These are phyloP conservation scores for Metahyphopichia silvanorum DNA, from an alignment of 805 yeast species.

Conservation along the genomic window DNA sequence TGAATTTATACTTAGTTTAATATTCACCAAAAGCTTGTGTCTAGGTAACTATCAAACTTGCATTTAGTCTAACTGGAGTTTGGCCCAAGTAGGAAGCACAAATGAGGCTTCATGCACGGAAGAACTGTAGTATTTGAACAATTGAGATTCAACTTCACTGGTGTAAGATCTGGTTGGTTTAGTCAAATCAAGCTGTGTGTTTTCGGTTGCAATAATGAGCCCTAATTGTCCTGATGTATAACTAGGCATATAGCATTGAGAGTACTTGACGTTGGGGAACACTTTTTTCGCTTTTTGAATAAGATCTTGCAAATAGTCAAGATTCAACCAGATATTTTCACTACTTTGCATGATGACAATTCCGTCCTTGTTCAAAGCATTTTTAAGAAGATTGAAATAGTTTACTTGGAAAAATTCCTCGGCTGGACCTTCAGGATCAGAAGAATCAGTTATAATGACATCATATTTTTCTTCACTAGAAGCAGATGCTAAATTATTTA, in stretches of 20 bases:
- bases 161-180: conserved; percentile 50
- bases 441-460: conserved; percentile 85
- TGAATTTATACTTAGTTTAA: neutral
- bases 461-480: conserved; percentile 55
- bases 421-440: conserved; percentile 97
- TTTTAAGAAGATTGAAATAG: conserved; percentile 65
- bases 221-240: conserved; percentile 90
- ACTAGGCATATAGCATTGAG: conserved; percentile 82
- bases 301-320: conserved; percentile 48
- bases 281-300: conserved; percentile 49
- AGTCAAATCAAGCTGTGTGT: conserved; percentile 41
- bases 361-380: conserved; percentile 60
- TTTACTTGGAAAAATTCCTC: conserved; percentile 78
- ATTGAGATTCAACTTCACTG: conserved; percentile 42
- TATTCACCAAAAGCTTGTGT: neutral
- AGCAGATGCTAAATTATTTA: conserved; percentile 36
- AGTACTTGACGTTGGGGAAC: conserved; percentile 59
- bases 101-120: conserved; percentile 70
- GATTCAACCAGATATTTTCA: conserved; percentile 75
- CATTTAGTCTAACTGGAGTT: conserved; percentile 21
- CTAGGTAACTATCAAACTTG: neutral
- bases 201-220: conserved; percentile 66
- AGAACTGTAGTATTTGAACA: conserved; percentile 63
- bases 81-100: conserved; percentile 80
- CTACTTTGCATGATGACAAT: conserved; percentile 77